Evolutionary conservation across 768 basidiomycete genomes (phyloP).

Genomic region (Mycena indigotica): DNA sequence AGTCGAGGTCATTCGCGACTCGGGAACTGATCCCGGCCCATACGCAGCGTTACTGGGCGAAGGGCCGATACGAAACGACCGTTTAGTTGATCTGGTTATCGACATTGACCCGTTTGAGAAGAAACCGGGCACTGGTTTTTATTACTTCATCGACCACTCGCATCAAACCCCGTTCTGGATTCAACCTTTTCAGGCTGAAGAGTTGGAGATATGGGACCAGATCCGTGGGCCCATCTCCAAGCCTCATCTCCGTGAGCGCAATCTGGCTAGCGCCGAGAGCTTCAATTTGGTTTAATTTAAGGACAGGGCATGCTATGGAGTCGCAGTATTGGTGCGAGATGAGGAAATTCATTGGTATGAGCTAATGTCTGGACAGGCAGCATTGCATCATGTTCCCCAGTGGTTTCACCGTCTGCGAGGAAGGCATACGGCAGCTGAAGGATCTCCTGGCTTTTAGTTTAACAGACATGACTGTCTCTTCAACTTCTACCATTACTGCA

Average conservation of each 20-base stretch:
- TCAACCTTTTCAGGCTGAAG: conserved; percentile 29
- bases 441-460: conserved; percentile 6
- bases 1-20: neutral
- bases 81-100: conserved; percentile 2
- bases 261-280: no score
- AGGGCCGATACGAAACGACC: neutral
- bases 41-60: conserved; percentile 9
- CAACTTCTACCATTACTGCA: conserved; percentile 4
- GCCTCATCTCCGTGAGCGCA: conserved; percentile 6
- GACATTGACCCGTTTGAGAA: conserved; percentile 8
- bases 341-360: no score
- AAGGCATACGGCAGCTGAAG: neutral
- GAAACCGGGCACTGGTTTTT: conserved; percentile 15
- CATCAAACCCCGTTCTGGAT: conserved; percentile 44
- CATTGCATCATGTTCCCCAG: conserved; percentile 13
- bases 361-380: neutral
- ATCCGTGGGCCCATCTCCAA: conserved; percentile 3
- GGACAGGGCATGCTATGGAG: conserved; percentile 16
- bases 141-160: conserved; percentile 45
- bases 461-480: conserved; percentile 10
- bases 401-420: neutral
- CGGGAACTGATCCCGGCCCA: neutral
- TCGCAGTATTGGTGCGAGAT: conserved; percentile 15
- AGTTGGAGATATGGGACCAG: conserved; percentile 11
- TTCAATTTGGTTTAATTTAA: neutral